phyloP scores from a whole-genome alignment of 768 basidiomycete species.

The Mycena polygramma region DNA sequence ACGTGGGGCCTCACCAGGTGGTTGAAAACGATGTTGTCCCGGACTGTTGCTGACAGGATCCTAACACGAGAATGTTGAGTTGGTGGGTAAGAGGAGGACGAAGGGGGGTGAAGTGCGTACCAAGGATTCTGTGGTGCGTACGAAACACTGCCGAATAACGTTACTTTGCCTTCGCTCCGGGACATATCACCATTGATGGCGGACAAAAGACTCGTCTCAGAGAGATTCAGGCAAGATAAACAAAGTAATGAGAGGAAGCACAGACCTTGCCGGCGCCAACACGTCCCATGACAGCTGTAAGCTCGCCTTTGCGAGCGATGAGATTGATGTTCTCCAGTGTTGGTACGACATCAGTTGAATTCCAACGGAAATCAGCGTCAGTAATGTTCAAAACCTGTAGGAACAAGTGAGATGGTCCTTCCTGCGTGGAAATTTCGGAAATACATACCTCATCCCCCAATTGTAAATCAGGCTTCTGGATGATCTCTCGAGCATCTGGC shows the following conservation, averaged over 20 bases:
- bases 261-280: conserved; percentile 91
- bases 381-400: conserved; percentile 73
- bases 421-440: not conserved
- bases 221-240: not conserved
- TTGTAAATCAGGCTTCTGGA: conserved; percentile 56
- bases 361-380: conserved; percentile 89
- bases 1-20: conserved; percentile 55
- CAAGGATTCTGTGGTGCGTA: conserved; percentile 93
- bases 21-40: conserved; percentile 93
- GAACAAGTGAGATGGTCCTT: not conserved
- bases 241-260: not conserved
- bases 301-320: conserved; percentile 82
- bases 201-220: conserved; percentile 77
- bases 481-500: conserved; percentile 73
- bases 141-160: conserved; percentile 76
- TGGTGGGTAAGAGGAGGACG: not conserved
- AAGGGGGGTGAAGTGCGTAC: conserved; percentile 51
- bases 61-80: conserved; percentile 48
- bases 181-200: conserved; percentile 92
- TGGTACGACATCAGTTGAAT: conserved; percentile 64
- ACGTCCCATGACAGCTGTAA: conserved; percentile 87
- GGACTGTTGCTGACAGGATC: conserved; percentile 88
- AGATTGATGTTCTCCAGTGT: conserved; percentile 85
- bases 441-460: conserved; percentile 70
- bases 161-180: conserved; percentile 78